phyloP scores from a whole-genome alignment of 495 filamentous ascomycete species.

The Xylaria cubensis region DNA sequence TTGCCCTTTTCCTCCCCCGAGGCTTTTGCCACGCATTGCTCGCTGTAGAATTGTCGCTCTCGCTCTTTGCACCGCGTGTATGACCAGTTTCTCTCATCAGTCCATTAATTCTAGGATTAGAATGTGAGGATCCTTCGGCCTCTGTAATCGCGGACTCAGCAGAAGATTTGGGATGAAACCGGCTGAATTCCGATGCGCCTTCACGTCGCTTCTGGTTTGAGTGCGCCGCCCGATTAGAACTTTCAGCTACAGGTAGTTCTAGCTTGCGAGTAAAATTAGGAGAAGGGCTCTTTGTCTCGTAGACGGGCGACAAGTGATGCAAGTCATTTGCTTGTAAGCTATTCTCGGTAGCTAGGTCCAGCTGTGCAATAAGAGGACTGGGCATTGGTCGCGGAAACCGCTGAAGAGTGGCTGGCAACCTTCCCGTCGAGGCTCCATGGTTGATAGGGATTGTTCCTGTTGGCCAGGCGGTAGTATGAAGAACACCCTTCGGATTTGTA shows the following conservation, averaged over 20 bases:
- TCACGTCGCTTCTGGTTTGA: conserved; percentile 36
- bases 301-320: conserved; percentile 61
- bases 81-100: conserved; percentile 53
- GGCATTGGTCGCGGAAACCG: conserved; percentile 46
- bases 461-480: conserved; percentile 25
- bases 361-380: conserved; percentile 49
- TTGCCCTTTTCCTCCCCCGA: conserved; percentile 54
- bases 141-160: conserved; percentile 30
- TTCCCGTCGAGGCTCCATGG: neutral
- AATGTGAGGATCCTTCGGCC: conserved; percentile 31
- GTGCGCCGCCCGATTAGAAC: conserved; percentile 28
- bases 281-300: conserved; percentile 60
- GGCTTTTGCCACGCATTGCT: conserved; percentile 55
- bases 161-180: conserved; percentile 35
- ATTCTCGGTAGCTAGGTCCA: conserved; percentile 53
- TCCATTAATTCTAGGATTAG: conserved; percentile 47
- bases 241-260: conserved; percentile 39
- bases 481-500: conserved; percentile 21
- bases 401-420: conserved; percentile 34
- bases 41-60: conserved; percentile 46
- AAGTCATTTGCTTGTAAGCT: conserved; percentile 41
- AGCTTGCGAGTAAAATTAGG: conserved; percentile 51
- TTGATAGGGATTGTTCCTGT: conserved; percentile 11
- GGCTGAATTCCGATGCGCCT: conserved; percentile 43
- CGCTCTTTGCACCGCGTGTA: conserved; percentile 55